Base-by-base conservation (phyloP, 2,329 filamentous ascomycete species). In the Colletotrichum aenigma region DNA sequence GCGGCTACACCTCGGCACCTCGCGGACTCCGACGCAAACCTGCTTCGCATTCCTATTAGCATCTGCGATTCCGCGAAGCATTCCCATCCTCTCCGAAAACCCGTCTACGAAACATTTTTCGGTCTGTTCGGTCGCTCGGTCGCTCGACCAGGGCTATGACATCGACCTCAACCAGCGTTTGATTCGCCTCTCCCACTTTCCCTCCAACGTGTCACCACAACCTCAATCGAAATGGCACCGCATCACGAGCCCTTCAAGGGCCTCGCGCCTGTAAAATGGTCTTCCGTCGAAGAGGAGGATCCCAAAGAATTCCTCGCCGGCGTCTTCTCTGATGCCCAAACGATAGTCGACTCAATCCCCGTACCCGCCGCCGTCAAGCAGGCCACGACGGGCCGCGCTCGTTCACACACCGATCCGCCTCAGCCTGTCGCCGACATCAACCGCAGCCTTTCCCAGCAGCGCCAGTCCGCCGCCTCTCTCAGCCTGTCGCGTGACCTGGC, bases 301-400 rank as follows among this genome's bases (percentile, higher is more conserved):
- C 87, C 93, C 55, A 85, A 87, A 24, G 79, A 85, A 9, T 93
- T 92, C 81, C 83, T 94, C 56, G 81, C 85, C 72, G 85, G 88
- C 56, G 91, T 94, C 75, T 94, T 96, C 82, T 86, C 85, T 32
- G 89, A 94, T 76, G 92, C 92, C 24, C 93, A 95, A 80, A 87
- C 93, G 21, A 90, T 97, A 71, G 87, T 94, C 79, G 94, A 96
- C 81, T 96, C 95, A 7, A 90, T 98, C 2, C 95, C 95, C 5
- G 82, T 81, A 10, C 79, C 84, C 13, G 76, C 76, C n/a, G 55
- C 77, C 69, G 56, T 76, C 88, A 13, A 73, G 52, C 61, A 75
- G 28, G 85, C 89, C 30, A 34, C 86, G 80, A 82, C 78, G 78
- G 88, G 83, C 78, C 89, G 87, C 7, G 84, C 88, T 13, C 91